A percentile compares a stretch with the other conserved stretches of the same genome.
Evolutionary conservation across 1,284 basidiomycete genomes (phyloP).

Genomic region (Cerrena zonata): DNA sequence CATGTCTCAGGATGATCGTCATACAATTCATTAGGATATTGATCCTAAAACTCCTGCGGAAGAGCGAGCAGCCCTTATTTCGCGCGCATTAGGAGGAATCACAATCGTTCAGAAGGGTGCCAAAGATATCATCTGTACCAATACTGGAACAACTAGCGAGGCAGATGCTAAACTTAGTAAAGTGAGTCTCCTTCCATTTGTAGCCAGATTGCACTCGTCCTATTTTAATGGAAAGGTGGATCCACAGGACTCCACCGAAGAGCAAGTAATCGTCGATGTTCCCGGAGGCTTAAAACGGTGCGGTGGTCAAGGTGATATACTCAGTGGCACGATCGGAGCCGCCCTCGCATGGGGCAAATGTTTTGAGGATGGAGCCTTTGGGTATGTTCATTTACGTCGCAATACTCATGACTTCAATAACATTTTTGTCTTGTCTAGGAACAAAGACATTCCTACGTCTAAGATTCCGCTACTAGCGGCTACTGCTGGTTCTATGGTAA

Average conservation of each 20-base stretch:
- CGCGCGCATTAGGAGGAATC: conserved; percentile 75
- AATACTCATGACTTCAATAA: conserved; percentile 4
- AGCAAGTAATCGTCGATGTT: conserved; percentile 60
- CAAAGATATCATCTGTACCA: conserved; percentile 63
- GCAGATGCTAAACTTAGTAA: conserved; percentile 23
- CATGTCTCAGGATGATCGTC: too few species aligned
- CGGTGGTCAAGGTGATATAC: conserved; percentile 92
- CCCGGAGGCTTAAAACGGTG: conserved; percentile 86
- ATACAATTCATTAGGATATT: conserved; percentile 37
- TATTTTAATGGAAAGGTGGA: conserved; percentile 17
- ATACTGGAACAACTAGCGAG: conserved; percentile 51
- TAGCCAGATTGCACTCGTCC: not conserved
- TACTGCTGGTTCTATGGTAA: conserved; percentile 83
- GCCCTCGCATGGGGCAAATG: conserved; percentile 93
- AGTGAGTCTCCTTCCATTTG: conserved; percentile 5
- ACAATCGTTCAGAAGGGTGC: conserved; percentile 90
- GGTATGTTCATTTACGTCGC: too few species aligned
- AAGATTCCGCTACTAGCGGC: conserved; percentile 81
- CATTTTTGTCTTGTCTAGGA: conserved; percentile 25
- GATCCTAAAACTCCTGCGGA: conserved; percentile 42
- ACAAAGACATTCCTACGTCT: conserved; percentile 47
- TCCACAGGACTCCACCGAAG: conserved; percentile 36
- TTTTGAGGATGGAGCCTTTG: conserved; percentile 78
- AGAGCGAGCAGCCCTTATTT: conserved; percentile 57
- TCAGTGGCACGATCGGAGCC: conserved; percentile 82